These are phyloP conservation scores for Fermentozyma sake DNA, from an alignment of 1,139 yeast genomes.

Conservation along the genomic window DNA sequence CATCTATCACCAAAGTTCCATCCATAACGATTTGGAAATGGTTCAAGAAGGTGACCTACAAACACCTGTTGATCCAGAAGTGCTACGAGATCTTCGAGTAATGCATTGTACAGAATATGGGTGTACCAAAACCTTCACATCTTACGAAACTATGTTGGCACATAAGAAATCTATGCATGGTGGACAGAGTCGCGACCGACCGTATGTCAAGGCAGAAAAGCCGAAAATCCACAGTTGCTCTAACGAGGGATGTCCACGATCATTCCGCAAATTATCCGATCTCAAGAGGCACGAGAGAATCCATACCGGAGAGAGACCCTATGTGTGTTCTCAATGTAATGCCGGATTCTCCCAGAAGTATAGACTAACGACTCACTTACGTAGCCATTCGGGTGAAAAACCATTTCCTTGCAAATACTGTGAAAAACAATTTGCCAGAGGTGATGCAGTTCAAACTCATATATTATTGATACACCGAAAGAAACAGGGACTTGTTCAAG, in stretches of 20 bases:
- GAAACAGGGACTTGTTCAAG: not conserved
- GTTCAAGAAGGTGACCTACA: constrained; percentile 1
- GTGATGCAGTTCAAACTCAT: constrained; percentile 25
- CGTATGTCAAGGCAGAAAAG: constrained; percentile 10
- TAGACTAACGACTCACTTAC: constrained; percentile 22
- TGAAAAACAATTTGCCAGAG: constrained; percentile 22
- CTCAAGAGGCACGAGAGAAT: constrained; percentile 20
- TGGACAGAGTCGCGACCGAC: constrained; percentile 5
- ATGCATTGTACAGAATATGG: constrained; percentile 11
- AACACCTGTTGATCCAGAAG: constrained; percentile 3
- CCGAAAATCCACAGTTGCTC: constrained; percentile 17
- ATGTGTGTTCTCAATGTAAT: constrained; percentile 17
- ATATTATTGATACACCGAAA: constrained; percentile 14
- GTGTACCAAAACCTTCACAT: constrained; percentile 10
- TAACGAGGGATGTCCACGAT: constrained; percentile 12
- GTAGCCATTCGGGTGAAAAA: constrained; percentile 26
- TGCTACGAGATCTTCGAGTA: constrained; percentile 9
- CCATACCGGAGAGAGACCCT: constrained; percentile 27
- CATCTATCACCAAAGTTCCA: constrained; percentile 10
- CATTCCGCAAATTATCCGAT: constrained; percentile 20
- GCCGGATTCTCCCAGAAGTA: constrained; percentile 23
- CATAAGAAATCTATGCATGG: constrained; percentile 9
- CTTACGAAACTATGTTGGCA: constrained; percentile 8
- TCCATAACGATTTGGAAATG: constrained; percentile 10
- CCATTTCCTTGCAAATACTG: constrained; percentile 23